Base-by-base conservation (phyloP, 2,329 filamentous ascomycete genomes). In the Talaromyces sp. region DNA sequence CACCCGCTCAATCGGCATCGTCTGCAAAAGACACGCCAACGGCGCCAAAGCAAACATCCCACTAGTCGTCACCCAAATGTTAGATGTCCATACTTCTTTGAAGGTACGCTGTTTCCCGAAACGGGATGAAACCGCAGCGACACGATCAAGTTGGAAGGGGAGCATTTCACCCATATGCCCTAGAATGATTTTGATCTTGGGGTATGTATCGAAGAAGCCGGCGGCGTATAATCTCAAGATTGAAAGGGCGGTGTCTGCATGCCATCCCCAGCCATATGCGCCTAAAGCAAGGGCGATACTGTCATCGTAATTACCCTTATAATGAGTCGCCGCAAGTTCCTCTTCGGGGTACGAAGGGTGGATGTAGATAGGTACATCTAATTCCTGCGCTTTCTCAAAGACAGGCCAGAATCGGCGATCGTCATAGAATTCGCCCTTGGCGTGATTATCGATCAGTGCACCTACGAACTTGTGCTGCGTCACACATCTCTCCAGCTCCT, bases 21-120 rank as follows among this genome's bases (percentile, higher is more conserved):
- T 65, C 52, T 63, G 66, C 53, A 77, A 60, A 48, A 77, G 57
- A 35, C 69, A 69, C n/a, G 74, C 74, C 69, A 85, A 63, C 5
- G 77, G 78, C 56, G 70, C 73, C 17, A 84, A 60, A 28, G 76
- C 76, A 67, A 79, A 83, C 57, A 79, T 76, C 2, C 82, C 82
- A 54, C 76, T 80, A 2, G 81, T 84, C 1, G 82, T 84, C 25
- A 86, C 66, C 77, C 80, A 84, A 10, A 85, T 69, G 58, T 85
- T 85, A 59, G 77, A 69, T 48, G 79, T 74, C 75, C 79, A 86
- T 2, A 84, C 80, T 11, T 81, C 71, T 13, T 69, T 64, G 48
- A 84, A 78, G 1, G 57, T 25, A 10, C 62, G 50, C 19, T 21
- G n/a, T 11, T 13, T 13, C 0, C 41, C 50, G 10, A 48, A 50